These are phyloP conservation scores for Hypomontagnella submonticulosa DNA, from an alignment of 495 filamentous ascomycete genomes.

Conservation along the genomic window DNA sequence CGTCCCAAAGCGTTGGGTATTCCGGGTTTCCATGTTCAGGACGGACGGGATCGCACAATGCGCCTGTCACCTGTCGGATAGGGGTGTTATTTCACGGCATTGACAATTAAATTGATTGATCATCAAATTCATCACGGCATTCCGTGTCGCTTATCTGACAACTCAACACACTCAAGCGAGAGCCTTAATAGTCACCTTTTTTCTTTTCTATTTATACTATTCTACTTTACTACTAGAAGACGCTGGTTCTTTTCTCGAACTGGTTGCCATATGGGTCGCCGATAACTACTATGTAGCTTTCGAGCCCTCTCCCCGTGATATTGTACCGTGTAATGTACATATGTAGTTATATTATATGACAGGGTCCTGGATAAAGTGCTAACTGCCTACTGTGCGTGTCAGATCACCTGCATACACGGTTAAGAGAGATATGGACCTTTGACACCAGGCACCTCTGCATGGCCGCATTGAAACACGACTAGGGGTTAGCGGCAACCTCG, in stretches of 20 bases:
- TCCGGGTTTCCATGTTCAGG: slow-evolving; percentile 16
- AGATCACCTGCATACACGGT: slow-evolving; percentile 30
- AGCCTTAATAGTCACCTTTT: too few species aligned
- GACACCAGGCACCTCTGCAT: slow-evolving; percentile 1
- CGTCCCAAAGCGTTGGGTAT: slow-evolving; percentile 26
- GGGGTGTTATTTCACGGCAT: slow-evolving; percentile 12
- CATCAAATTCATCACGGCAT: slow-evolving; percentile 1
- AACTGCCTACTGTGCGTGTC: slow-evolving; percentile 11
- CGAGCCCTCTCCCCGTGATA: too few species aligned
- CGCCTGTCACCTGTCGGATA: slow-evolving; percentile 6
- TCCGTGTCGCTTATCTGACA: too few species aligned
- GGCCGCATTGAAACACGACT: slow-evolving; percentile 35
- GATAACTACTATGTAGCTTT: too few species aligned
- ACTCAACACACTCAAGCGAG: too few species aligned
- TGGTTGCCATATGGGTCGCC: too few species aligned
- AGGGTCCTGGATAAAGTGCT: slow-evolving; percentile 16
- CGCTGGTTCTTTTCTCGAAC: too few species aligned
- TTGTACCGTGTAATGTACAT: neutral
- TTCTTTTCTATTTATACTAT: too few species aligned
- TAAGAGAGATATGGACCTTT: slow-evolving; percentile 17
- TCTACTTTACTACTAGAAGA: too few species aligned
- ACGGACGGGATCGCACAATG: neutral
- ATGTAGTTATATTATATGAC: neutral
- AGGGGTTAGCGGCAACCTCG: slow-evolving; percentile 20
- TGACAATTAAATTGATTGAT: slow-evolving; percentile 32